A percentile compares a stretch with the other conserved stretches of the same genome.
phyloP scores from a whole-genome alignment of 2,329 filamentous ascomycete species.

The Byssochlamys sp. region DNA sequence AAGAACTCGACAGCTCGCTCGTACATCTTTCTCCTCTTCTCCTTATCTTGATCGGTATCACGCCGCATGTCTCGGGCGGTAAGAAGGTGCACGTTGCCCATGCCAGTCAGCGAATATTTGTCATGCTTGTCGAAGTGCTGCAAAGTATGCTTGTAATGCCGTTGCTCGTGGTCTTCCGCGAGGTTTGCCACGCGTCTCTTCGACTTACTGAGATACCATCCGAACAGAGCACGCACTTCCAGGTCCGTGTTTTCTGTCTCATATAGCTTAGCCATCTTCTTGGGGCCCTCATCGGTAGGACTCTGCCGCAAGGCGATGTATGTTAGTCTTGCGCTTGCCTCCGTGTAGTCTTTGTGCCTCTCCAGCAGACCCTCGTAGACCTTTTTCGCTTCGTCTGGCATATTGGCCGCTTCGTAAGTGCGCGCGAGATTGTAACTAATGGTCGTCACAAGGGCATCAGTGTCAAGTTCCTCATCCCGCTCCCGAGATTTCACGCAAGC shows the following conservation, averaged over 20 bases:
- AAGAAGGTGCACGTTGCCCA: constrained; percentile 88
- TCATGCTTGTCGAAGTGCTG: constrained; percentile 96
- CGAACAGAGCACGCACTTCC: constrained; percentile 84
- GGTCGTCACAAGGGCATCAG: constrained; percentile 83
- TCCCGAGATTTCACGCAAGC: constrained; percentile 75
- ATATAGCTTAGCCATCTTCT: constrained; percentile 75
- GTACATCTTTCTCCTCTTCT: constrained; percentile 79
- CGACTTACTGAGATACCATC: constrained; percentile 86
- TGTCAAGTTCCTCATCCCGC: constrained; percentile 66
- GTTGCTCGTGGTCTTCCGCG: constrained; percentile 79
- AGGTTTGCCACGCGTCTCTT: constrained; percentile 75
- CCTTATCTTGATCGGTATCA: constrained; percentile 78
- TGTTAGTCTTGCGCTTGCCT: constrained; percentile 76
- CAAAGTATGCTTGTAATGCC: constrained; percentile 91
- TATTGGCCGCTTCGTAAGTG: constrained; percentile 77
- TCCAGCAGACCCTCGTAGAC: constrained; percentile 79
- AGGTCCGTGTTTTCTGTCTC: constrained; percentile 74
- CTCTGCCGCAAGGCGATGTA: constrained; percentile 78
- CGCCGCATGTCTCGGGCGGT: constrained; percentile 90
- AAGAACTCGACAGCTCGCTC: constrained; percentile 94
- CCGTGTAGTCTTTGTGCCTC: constrained; percentile 83
- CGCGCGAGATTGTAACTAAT: constrained; percentile 94
- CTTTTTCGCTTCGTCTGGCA: constrained; percentile 72
- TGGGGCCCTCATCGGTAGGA: constrained; percentile 75
- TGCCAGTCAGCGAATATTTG: constrained; percentile 87